Base-by-base conservation (phyloP, 805 yeast species). In the Metschnikowia borealis region DNA sequence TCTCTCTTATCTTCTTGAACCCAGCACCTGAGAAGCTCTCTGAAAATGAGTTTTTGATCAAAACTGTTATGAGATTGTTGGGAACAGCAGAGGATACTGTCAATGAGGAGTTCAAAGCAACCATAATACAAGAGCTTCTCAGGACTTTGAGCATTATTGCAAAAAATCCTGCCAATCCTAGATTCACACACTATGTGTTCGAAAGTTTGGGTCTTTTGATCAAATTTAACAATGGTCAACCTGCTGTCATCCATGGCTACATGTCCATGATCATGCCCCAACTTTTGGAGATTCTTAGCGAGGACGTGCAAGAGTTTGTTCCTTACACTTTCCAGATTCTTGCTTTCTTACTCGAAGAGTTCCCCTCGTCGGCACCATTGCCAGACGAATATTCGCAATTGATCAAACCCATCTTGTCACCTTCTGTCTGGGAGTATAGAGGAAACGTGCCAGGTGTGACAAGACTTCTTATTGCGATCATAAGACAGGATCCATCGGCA, bases 371-470 rank as follows among this genome's bases (percentile, higher is more conserved):
- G 1, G 58, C 68, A 0, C 71, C 77, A 1, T 72, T 94, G 21
- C 94, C 97, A 1, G 77, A 70, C 0, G 73, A 82, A 31, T 88
- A 82, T 62, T 79, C 75, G 50, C 83, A 79, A 49, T 73, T 94
- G 44, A 76, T 89, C 18, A 83, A 83, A 56, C 98, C 99, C 1
- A 71, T 94, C 41, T 73, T 94, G 59, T 81, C 96, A 1, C 97
- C 98, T n/a, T 66, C 82, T 6, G 84, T 91, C 35, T 94, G 99
- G 99, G 98, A 94, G 66, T 81, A 80, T 53, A 78, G 83, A 56
- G 99, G 98, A 14, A 94, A 92, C 58, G 83, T 92, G 34, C 99
- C 99, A 2, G 97, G 97, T 2, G 81, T 92, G 18, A 85, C 95
- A 0, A 80, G 97, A 58, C 73, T 94, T 46, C 71, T 94, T 37